Conservation (phyloP, 1,284 basidiomycete species). For the Somion occarium region DNA sequence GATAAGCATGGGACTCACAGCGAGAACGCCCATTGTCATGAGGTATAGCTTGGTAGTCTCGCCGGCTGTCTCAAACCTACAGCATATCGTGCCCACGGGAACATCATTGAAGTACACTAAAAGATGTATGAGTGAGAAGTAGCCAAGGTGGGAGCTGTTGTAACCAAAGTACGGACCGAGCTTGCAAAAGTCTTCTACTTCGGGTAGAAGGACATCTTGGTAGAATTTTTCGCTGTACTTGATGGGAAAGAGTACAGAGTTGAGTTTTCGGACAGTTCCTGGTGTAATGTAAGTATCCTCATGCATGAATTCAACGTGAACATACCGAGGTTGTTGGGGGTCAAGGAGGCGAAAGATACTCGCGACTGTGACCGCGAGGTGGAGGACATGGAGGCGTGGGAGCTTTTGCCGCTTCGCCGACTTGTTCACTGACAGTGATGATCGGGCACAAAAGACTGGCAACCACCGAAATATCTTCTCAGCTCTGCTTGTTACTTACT, state of each 20-base stretch:
- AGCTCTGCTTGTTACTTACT: not conserved
- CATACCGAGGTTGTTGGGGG: slow-evolving; percentile 63
- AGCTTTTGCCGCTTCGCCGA: slow-evolving; percentile 16
- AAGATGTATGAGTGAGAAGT: slow-evolving; percentile 4
- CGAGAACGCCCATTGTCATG: slow-evolving; percentile 82
- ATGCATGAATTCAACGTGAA: not conserved
- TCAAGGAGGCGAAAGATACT: slow-evolving; percentile 67
- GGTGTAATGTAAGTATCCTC: slow-evolving; percentile 7
- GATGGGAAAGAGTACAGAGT: slow-evolving; percentile 76
- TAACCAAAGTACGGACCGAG: slow-evolving; percentile 44
- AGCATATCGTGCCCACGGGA: slow-evolving; percentile 78
- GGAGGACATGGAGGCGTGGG: slow-evolving; percentile 31
- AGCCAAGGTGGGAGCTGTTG: not conserved
- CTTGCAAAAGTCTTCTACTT: slow-evolving; percentile 77
- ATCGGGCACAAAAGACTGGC: not conserved
- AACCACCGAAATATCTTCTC: slow-evolving; percentile 2
- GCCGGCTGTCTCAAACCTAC: slow-evolving; percentile 66
- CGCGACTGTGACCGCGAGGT: slow-evolving; percentile 34
- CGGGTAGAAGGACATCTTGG: slow-evolving; percentile 61
- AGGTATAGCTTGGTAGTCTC: slow-evolving; percentile 60
- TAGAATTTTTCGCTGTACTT: slow-evolving; percentile 83
- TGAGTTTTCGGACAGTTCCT: slow-evolving; percentile 76
- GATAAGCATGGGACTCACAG: slow-evolving; percentile 41
- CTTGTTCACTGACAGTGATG: not conserved
- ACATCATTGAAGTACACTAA: slow-evolving; percentile 83